A percentile compares a stretch with the other conserved stretches of the same genome.
Conservation (phyloP, 2,329 filamentous ascomycete species). For the Phialemoniopsis sp. region DNA sequence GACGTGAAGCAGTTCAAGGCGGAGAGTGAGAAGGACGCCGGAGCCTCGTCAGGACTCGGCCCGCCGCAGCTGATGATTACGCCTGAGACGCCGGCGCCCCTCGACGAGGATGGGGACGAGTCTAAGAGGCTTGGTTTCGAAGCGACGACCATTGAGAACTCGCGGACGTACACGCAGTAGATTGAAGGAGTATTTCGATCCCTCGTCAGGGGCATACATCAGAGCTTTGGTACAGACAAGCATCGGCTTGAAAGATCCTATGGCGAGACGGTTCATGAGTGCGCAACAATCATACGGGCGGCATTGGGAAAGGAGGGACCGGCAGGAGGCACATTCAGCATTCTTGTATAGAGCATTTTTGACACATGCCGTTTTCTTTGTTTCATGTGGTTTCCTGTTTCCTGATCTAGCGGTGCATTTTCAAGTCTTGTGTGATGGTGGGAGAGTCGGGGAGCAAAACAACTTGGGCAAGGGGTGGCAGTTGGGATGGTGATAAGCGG, state of each 20-base stretch:
- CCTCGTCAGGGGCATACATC: no score
- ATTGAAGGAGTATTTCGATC: not conserved
- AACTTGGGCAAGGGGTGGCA: no score
- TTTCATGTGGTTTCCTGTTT: not conserved
- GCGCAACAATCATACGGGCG: no score
- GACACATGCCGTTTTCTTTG: not conserved
- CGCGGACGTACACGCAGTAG: conserved; percentile 27
- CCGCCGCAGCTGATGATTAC: conserved; percentile 43
- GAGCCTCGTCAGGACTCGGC: conserved; percentile 11
- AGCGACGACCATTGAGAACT: conserved; percentile 25
- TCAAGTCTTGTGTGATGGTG: not conserved
- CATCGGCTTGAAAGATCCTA: no score
- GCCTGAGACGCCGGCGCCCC: conserved; percentile 39
- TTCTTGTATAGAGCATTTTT: conserved; percentile 1
- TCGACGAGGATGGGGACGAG: conserved; percentile 25
- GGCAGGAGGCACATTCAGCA: not conserved
- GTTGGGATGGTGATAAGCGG: no score
- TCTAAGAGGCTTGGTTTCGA: conserved; percentile 39
- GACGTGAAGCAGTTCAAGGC: conserved; percentile 15
- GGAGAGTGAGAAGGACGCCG: conserved; percentile 6
- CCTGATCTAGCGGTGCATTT: no score
- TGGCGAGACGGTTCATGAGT: no score
- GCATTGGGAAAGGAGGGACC: no score
- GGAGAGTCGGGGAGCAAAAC: no score
- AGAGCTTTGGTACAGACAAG: no score